Evolutionary conservation across 202 grass and related monocot species (phyloP), one percentile per base, ranked within the genome.

Genomic region (Dendrocalamus latiflorus): DNA sequence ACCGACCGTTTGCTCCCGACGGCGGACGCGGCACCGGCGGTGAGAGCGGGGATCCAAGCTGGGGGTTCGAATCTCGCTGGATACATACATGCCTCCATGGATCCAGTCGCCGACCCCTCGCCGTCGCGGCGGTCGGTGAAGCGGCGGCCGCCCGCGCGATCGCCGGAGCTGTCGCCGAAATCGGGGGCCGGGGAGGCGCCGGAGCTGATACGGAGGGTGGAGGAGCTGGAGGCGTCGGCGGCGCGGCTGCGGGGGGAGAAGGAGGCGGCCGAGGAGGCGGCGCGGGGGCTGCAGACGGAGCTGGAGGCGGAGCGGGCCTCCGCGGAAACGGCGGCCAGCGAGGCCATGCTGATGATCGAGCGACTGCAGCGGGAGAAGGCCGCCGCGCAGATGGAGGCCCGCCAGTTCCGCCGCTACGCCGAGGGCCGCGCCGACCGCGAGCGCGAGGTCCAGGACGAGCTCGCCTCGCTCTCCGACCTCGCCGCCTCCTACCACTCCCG

Each of bases 331-430:
- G 91, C 91, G 0, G 14, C 88, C 68, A 90, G 78, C 39, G 89
- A 91, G 85, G 85, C 92, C 16, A 91, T 91, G 89, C 79, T 89
- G 65, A 91, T 89, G 92, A 94, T 91, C 75, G 62, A 83, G 78
- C 84, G 84, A 44, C 82, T 94, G 77, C 89, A 94, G 87, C 84
- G 87, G 6, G 92, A 94, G 87, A 91, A 94, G 84, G 89, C 86
- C 63, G 37, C 85, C 58, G 92, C 92, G 44, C 84, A 86, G 87
- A 89, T 91, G 89, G 92, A 94, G 86, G 89, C 89, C 0, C 92
- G 84, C 22, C 89, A 88, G 85, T 86, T 91, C 82, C 55, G 59
- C 36, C 84, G 87, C 0, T 85, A 86, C 78, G 70, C 89, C 41
- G 87, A 91, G 78, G 87, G 88, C 28, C 85, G 88, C 64, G 87